These are phyloP conservation scores for Penicillium paxilli DNA, from an alignment of 495 filamentous ascomycete species.

Conservation along the genomic window DNA sequence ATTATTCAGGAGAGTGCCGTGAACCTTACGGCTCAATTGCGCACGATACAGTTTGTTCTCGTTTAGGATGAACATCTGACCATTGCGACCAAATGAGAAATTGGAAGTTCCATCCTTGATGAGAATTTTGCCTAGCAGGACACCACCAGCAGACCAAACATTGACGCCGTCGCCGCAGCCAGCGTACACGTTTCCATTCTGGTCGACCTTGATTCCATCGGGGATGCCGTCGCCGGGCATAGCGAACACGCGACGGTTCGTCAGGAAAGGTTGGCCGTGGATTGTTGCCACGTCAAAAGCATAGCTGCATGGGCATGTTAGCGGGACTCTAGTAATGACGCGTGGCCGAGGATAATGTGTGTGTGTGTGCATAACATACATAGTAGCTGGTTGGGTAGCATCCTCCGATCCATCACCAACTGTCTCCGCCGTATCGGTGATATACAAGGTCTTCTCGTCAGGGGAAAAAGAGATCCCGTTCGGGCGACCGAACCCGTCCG, in stretches of 20 bases:
- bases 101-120: constrained; percentile 39
- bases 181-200: constrained; percentile 60
- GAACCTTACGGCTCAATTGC: constrained; percentile 28
- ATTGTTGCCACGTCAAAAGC: constrained; percentile 24
- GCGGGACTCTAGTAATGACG: not conserved
- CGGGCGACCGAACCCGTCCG: constrained; percentile 49
- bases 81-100: constrained; percentile 45
- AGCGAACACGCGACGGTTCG: constrained; percentile 58
- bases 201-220: constrained; percentile 63
- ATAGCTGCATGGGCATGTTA: constrained; percentile 20
- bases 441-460: constrained; percentile 46
- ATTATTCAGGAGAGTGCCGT: constrained; percentile 29
- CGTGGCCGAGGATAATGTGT: too few species aligned
- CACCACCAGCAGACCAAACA: constrained; percentile 58
- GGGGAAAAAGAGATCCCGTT: constrained; percentile 52
- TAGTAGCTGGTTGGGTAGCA: constrained; percentile 19
- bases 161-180: constrained; percentile 62
- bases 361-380: constrained; percentile 17
- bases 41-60: constrained; percentile 44
- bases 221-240: constrained; percentile 54
- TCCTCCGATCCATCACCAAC: constrained; percentile 25
- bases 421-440: constrained; percentile 47
- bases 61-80: constrained; percentile 42
- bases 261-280: constrained; percentile 39
- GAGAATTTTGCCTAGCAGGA: constrained; percentile 54